A percentile compares a stretch with the other conserved stretches of the same genome.
phyloP scores from a whole-genome alignment of 257 asterid species.

The Cordia subcordata region DNA sequence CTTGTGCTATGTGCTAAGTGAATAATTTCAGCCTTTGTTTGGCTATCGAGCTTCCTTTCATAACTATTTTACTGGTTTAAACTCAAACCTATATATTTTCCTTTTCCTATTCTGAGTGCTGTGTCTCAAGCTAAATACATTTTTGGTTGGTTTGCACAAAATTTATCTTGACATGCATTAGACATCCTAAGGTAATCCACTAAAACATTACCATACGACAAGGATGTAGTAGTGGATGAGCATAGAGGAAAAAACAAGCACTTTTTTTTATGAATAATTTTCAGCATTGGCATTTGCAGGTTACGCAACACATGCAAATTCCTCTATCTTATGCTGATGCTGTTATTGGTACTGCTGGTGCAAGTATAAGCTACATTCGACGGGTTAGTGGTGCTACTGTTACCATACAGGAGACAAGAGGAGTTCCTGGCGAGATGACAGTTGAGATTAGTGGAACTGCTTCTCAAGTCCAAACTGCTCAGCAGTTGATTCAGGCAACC shows the following conservation, averaged over 20 bases:
- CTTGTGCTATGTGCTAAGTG: too few species aligned
- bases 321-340: conserved; percentile 97
- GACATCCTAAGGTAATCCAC: too few species aligned
- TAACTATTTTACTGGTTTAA: too few species aligned
- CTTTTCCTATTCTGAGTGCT: too few species aligned
- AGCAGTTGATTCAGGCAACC: conserved; percentile 83
- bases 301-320: conserved; percentile 77
- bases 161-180: too few species aligned
- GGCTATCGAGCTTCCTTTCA: too few species aligned
- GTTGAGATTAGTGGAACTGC: conserved; percentile 93
- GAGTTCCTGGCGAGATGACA: conserved; percentile 94
- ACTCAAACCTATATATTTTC: too few species aligned
- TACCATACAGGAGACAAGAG: conserved; percentile 90
- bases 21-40: too few species aligned
- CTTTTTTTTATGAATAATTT: conserved; percentile 8
- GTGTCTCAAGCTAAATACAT: too few species aligned
- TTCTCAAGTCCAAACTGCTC: conserved; percentile 94
- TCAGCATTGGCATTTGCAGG: conserved; percentile 34
- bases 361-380: conserved; percentile 87
- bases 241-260: background rate
- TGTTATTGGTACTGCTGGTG: conserved; percentile 86
- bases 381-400: conserved; percentile 94
- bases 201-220: too few species aligned
- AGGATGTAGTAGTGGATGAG: too few species aligned
- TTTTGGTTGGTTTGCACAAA: too few species aligned